Evolutionary conservation across 495 filamentous ascomycete genomes (phyloP).

Genomic region (Penicillium nucicola): DNA sequence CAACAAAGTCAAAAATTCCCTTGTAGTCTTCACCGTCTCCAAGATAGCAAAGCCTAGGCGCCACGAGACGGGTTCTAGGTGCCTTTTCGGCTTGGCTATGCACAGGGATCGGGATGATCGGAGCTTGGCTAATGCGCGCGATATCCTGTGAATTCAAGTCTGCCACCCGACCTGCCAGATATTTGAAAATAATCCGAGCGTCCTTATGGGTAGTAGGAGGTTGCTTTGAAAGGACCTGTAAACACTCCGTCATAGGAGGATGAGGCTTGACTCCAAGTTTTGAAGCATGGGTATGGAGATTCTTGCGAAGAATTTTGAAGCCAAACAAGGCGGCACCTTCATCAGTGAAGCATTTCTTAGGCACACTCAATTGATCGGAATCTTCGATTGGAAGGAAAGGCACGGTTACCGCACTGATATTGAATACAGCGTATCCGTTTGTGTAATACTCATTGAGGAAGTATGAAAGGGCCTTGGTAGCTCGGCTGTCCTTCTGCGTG

Average conservation of each 20-base stretch:
- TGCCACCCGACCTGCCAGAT: conserved; percentile 71
- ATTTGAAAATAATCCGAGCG: conserved; percentile 71
- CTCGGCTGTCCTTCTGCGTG: conserved; percentile 53
- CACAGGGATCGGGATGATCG: conserved; percentile 66
- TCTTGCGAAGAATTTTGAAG: conserved; percentile 68
- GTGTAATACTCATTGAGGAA: conserved; percentile 73
- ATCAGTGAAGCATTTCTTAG: conserved; percentile 79
- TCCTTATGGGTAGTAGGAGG: conserved; percentile 64
- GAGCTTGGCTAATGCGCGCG: conserved; percentile 55
- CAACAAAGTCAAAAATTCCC: conserved; percentile 94
- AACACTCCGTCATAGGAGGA: conserved; percentile 72
- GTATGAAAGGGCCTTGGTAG: conserved; percentile 72
- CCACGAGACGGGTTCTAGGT: conserved; percentile 42
- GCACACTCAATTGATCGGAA: conserved; percentile 59
- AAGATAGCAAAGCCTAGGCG: conserved; percentile 72
- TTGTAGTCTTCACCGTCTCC: conserved; percentile 71
- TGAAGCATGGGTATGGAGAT: conserved; percentile 69
- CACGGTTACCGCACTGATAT: conserved; percentile 51
- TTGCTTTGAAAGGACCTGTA: conserved; percentile 61
- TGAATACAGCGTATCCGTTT: conserved; percentile 67
- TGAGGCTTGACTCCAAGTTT: conserved; percentile 82
- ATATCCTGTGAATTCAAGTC: conserved; percentile 65
- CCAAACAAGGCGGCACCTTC: conserved; percentile 71
- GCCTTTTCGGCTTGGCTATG: conserved; percentile 33
- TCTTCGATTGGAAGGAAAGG: conserved; percentile 74